Evolutionary conservation across 106 monocot species (phyloP).

Genomic region (Ottelia alismoides): DNA sequence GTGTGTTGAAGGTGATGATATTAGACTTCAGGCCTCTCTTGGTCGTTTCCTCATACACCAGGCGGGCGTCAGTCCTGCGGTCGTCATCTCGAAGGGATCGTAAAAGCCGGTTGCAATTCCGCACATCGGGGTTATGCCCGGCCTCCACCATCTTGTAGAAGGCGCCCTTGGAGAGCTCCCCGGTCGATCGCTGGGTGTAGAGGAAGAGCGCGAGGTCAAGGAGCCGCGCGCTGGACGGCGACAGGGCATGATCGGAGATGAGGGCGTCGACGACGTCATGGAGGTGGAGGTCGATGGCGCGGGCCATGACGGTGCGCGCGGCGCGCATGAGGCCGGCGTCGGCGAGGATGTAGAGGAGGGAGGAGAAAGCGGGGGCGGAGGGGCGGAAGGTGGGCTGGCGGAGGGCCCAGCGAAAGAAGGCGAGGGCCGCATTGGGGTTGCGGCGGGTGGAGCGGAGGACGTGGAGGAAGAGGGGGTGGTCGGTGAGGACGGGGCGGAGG

Average conservation of each 20-base stretch:
- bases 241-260: background rate
- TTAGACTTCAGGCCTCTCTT: conserved; percentile 30
- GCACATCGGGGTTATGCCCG: conserved; percentile 41
- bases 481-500: conserved; percentile 24
- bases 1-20: conserved; percentile 63
- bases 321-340: conserved; percentile 26
- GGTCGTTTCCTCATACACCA: conserved; percentile 42
- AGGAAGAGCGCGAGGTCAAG: conserved; percentile 41
- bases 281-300: conserved; percentile 14
- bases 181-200: conserved; percentile 52
- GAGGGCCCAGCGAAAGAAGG: conserved; percentile 66
- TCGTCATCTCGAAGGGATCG: conserved; percentile 27
- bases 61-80: conserved; percentile 24
- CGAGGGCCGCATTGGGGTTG: conserved; percentile 29
- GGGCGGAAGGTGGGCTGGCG: conserved; percentile 30
- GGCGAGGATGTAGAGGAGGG: conserved; percentile 36
- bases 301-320: conserved; percentile 22
- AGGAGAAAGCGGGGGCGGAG: conserved; percentile 19
- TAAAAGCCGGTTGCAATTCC: conserved; percentile 68
- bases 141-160: conserved; percentile 47
- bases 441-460: conserved; percentile 29
- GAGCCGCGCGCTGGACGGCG: conserved; percentile 12
- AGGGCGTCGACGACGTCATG: conserved; percentile 32
- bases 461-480: conserved; percentile 22
- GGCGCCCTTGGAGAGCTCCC: conserved; percentile 23